Base-by-base conservation (phyloP, 805 yeast genomes). In the Candida germanica region DNA sequence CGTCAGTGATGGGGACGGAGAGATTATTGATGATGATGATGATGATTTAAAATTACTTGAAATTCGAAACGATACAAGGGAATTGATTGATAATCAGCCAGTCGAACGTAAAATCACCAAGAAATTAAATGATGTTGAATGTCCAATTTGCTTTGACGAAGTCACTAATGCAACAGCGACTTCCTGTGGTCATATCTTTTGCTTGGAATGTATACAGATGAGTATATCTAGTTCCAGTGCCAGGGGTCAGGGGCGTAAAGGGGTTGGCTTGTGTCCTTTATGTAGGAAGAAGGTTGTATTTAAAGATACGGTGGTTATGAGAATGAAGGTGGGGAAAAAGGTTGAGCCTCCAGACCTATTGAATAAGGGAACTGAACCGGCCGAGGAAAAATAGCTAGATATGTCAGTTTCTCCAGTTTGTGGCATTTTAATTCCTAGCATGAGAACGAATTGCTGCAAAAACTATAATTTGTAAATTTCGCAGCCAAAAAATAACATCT, bases 111-210 rank as follows among this genome's bases (percentile, higher is more conserved):
- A 44, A 4, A 32, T 37, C 11, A 49, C 53, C 10, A 66, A 66
- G 47, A 57, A 53, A 31, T 49, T 67, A 19, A 49, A 54, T 15
- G 66, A 64, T 30, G 49, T 61, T 14, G 63, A 65, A 42, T 67
- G 73, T 40, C 73, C 73, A 16, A 61, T 67, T 21, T 67, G 73
- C 46, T 66, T 67, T 39, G 73, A 67, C 42, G 52, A 58, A n/a
- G 49, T 67, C 33, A 51, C 54, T 4, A 53, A 47, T 34, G 72
- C 72, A 31, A 64, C 72, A 30, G 54, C 61, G 27, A 66, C 72
- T 0, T 50, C 61, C 2, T 67, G 73, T 44, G 73, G 73, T 12
- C 73, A 67, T 40, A 50, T 67, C 3, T 67, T 63, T 46, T 67
- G 73, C 37, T 46, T 67, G 7, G 69, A 64, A 24, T 67, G 73